These are phyloP conservation scores for Phytopythium litorale DNA, from an alignment of 352 stramenopile species.

Conservation along the genomic window DNA sequence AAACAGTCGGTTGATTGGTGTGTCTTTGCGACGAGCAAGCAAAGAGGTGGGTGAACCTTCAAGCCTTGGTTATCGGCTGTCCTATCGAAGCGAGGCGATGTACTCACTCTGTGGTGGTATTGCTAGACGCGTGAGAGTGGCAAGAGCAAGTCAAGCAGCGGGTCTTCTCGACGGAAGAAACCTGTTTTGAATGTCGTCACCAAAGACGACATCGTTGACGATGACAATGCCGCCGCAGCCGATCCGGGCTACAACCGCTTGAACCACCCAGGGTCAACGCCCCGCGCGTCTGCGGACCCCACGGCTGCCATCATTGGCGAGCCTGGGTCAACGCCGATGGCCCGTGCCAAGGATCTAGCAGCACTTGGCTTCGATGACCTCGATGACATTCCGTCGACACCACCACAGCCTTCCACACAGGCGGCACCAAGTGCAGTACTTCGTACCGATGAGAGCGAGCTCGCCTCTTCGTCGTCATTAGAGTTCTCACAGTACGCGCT, in stretches of 20 bases:
- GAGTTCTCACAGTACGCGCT: constrained; percentile 53
- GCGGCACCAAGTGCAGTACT: background rate
- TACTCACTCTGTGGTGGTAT: too few species aligned
- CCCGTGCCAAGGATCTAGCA: constrained; percentile 38
- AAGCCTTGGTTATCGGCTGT: background rate
- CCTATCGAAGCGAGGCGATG: too few species aligned
- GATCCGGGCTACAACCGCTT: constrained; percentile 45
- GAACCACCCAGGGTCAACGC: constrained; percentile 58
- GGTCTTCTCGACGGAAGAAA: constrained; percentile 21
- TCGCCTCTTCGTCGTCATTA: background rate
- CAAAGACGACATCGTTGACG: constrained; percentile 3
- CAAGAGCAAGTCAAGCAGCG: constrained; percentile 13
- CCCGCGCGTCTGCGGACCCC: constrained; percentile 27
- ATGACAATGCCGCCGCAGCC: constrained; percentile 5
- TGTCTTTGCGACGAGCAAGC: background rate
- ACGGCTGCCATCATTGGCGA: constrained; percentile 34
- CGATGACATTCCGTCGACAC: constrained; percentile 13
- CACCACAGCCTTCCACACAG: background rate
- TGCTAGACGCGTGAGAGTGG: background rate
- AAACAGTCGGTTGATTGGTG: constrained; percentile 2
- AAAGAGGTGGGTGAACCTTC: background rate
- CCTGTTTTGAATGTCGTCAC: constrained; percentile 42
- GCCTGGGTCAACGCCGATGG: constrained; percentile 59
- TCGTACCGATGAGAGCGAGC: background rate
- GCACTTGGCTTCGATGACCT: constrained; percentile 50